Evolutionary conservation across 2,329 filamentous ascomycete species (phyloP).

Genomic region (Shiraia sp.): DNA sequence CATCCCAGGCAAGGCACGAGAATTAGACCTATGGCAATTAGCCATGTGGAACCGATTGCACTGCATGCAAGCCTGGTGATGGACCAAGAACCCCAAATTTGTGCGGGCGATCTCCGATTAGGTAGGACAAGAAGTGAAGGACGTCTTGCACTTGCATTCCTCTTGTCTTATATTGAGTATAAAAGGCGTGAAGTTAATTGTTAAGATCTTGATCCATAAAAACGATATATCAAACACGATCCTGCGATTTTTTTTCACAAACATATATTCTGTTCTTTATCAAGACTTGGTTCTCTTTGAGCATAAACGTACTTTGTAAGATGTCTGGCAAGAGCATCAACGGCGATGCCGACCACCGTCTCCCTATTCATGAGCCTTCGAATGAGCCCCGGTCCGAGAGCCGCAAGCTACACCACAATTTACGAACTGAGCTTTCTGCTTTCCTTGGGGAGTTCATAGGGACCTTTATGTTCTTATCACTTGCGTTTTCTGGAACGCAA

Average conservation of each 20-base stretch:
- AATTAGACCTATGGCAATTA: too few species aligned
- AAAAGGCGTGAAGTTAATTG: not conserved
- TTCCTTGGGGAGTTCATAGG: conserved; percentile 51
- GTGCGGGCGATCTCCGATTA: too few species aligned
- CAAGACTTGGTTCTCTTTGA: too few species aligned
- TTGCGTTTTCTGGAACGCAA: conserved; percentile 46
- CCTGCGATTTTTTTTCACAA: too few species aligned
- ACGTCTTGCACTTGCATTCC: not conserved
- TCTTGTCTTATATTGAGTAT: not conserved
- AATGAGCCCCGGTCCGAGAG: conserved; percentile 8
- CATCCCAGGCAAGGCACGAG: too few species aligned
- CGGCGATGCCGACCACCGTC: conserved; percentile 6
- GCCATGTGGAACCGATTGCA: too few species aligned
- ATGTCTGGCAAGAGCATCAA: conserved; percentile 12
- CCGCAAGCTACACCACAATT: conserved; percentile 1
- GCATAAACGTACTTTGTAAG: too few species aligned
- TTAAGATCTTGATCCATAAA: too few species aligned
- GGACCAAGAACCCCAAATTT: too few species aligned
- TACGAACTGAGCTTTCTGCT: conserved; percentile 25
- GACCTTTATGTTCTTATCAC: conserved; percentile 51
- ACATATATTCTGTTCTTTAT: too few species aligned
- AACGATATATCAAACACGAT: too few species aligned
- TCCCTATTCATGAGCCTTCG: conserved; percentile 19
- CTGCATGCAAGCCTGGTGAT: too few species aligned
- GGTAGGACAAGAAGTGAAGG: not conserved